Evolutionary conservation across 2,329 filamentous ascomycete genomes (phyloP).

Genomic region (Paraphaeosphaeria minitans): DNA sequence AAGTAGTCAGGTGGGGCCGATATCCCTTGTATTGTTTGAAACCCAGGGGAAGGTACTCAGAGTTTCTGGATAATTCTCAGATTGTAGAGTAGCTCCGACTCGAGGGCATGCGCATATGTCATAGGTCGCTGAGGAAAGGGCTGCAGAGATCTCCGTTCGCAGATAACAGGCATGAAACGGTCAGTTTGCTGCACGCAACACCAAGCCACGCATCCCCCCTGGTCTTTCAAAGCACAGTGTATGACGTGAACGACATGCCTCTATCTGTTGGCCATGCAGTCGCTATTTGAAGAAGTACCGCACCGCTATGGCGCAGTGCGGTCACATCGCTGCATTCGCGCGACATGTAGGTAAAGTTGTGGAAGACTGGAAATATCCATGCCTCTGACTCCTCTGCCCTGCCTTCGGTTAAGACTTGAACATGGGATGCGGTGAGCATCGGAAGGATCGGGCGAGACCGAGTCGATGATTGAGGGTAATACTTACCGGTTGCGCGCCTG

Average conservation of each 20-base stretch:
- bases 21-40: neutral
- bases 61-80: slow-evolving; percentile 9
- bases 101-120: neutral
- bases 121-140: neutral
- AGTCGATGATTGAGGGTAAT: neutral
- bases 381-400: slow-evolving; percentile 1
- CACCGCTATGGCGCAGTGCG: neutral
- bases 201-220: slow-evolving; percentile 14
- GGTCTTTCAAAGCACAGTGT: neutral
- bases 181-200: slow-evolving; percentile 12
- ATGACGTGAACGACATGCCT: neutral
- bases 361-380: neutral
- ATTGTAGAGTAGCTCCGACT: neutral
- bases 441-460: slow-evolving; percentile 1
- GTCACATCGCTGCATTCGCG: neutral
- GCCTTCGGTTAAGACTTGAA: neutral
- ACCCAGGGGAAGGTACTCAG: neutral
- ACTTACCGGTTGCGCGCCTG: neutral
- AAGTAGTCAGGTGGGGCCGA: slow-evolving; percentile 5
- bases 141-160: slow-evolving; percentile 1
- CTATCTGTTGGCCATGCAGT: neutral
- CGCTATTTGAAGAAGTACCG: neutral
- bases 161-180: slow-evolving; percentile 6
- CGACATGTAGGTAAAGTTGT: neutral
- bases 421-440: neutral